Base-by-base conservation (phyloP, 208 protist species). In the Leishmania turanica region DNA sequence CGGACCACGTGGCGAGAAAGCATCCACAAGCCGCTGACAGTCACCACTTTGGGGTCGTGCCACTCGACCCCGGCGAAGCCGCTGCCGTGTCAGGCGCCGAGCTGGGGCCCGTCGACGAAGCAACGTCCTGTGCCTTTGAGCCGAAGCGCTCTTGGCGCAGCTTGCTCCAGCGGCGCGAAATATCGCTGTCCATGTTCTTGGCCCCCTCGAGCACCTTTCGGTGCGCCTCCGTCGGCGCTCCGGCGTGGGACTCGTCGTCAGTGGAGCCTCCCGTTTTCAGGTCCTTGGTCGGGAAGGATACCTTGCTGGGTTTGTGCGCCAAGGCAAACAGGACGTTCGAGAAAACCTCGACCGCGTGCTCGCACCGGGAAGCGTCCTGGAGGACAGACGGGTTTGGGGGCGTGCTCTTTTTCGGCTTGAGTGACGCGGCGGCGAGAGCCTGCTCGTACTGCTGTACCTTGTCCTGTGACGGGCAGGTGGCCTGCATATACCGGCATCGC, bases 241-340 rank as follows among this genome's bases (percentile, higher is more conserved):
- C 79, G 69, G 81, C 84, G 21, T 75, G 74, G 47, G 66, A 8
- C 49, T 82, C 84, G 64, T 66, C 71, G 47, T 62, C 66, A 47
- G 66, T 77, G 42, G 62, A 64, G 21, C 51, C 58, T 6, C 64
- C 82, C 9, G 70, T 75, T 53, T 31, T 34, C 21, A 21, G 76
- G 60, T 72, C 68, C 19, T 71, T 75, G 8, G 34, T 78, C 0
- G 31, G 83, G 83, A 96, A 96, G 8, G 82, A 81, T 3, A 96
- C 85, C 60, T 96, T 96, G 76, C 92, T 96, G 3, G 92, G 92
- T 75, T 96, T 96, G 81, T 96, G 92, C n/a, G 92, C 88, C 27
- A 94, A 73, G 11, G 89, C 83, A 73, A 94, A 96, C 0, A 96
- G 82, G 45, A 92, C 68, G 1, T 82, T 78, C 11, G 90, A 87